Base-by-base conservation (phyloP, 2,329 filamentous ascomycete species). In the Aspergillus sp. region DNA sequence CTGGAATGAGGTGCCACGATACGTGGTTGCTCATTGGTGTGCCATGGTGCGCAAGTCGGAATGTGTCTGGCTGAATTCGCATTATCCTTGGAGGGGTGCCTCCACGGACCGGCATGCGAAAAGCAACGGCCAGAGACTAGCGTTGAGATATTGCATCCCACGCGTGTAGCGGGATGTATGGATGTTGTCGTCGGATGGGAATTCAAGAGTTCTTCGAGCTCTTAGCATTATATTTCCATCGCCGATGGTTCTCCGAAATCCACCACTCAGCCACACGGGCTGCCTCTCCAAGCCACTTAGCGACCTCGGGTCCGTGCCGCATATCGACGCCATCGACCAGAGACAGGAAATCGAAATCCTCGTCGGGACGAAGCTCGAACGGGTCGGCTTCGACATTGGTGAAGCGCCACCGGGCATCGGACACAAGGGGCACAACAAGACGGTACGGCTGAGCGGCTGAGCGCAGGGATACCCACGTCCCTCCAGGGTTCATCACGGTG, bases 401-500 rank as follows among this genome's bases (percentile, higher is more conserved):
- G 52, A 62, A 65, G 6, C 62, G 61, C 62, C 62, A 65, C 38
- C 63, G 61, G 4, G 64, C 53, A 12, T 63, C 60, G 40, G 57
- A 55, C 7, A 63, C 54, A 2, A 65, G 50, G 2, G 62, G 62
- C 19, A 65, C 57, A 7, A 64, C 61, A 3, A 65, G 49, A 2
- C 62, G 59, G 46, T 54, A 63, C 0, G 59, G 61, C 7, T 49
- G 48, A 3, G 58, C 58, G 5, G 61, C 62, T 3, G 61, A 64
- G 1, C 62, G 62, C 19, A 65, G 47, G 0, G 59, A 56, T 3
- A 65, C 52, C 60, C 60, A 61, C 0, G 61, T 56, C 1, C 60
- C 59, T n/a, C 62, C 62, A 0, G 62, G 62, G 50, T 65, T 65
- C 59, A 65, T 63, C 28, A 61, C 61, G 9, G 59, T 64, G 50